Percentiles rank a stretch among this genome's conserved stretches.
Evolutionary conservation across 2,329 filamentous ascomycete species (phyloP).

Genomic region (Aureobasidium mangrovei): DNA sequence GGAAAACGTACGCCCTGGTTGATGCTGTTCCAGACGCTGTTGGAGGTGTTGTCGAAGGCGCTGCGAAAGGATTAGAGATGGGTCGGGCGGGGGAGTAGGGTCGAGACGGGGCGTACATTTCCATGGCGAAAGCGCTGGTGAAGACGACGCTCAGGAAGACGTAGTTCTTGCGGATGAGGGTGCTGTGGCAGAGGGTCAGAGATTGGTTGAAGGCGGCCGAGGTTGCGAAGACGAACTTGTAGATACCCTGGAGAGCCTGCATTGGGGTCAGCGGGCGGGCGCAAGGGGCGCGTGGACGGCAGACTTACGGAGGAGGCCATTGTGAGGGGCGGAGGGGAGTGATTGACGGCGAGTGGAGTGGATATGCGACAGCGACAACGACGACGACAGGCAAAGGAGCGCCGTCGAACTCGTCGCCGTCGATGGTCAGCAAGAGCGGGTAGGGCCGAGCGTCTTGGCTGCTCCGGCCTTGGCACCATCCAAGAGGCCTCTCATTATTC

Average conservation of each 20-base stretch:
- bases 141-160: constrained; percentile 85
- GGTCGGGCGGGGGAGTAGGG: background rate
- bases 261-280: background rate
- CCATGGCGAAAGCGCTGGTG: constrained; percentile 76
- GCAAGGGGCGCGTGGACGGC: background rate
- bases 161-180: constrained; percentile 77
- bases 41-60: constrained; percentile 71
- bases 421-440: constrained; percentile 7
- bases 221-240: constrained; percentile 35
- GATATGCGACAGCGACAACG: constrained; percentile 2
- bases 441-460: constrained; percentile 13
- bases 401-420: background rate
- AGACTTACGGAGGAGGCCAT: constrained; percentile 25
- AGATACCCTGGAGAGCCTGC: constrained; percentile 42
- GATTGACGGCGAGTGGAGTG: constrained; percentile 38
- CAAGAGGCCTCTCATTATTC: too few relatives aligned
- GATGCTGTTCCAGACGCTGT: constrained; percentile 80
- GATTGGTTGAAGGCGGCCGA: background rate
- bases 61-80: constrained; percentile 40
- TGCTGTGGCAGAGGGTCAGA: constrained; percentile 45
- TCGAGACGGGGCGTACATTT: constrained; percentile 60
- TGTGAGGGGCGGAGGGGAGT: constrained; percentile 42
- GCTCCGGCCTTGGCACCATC: background rate
- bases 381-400: background rate
- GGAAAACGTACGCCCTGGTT: constrained; percentile 75